Evolutionary conservation across 2,329 filamentous ascomycete species (phyloP), one percentile per base, ranked within the genome.

Genomic region (Fusarium setosum): DNA sequence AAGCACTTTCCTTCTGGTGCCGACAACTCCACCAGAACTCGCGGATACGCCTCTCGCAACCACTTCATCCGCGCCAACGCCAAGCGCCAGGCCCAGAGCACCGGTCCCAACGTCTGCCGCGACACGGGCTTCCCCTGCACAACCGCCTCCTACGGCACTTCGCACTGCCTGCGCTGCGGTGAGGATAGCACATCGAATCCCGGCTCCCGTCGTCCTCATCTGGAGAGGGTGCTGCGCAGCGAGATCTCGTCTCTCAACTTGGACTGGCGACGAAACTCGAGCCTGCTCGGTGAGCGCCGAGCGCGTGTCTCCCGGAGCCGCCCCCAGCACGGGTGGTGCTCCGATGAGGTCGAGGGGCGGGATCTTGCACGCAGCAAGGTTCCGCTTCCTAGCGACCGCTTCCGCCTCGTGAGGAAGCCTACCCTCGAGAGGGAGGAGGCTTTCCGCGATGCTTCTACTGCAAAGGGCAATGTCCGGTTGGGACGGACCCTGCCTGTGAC

Each of bases 371-470:
- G 69, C 17, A 77, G 75, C 57, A 63, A 70, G 35, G 61, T 77
- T n/a, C 69, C 72, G n/a, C 72, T 81, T 4, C 79, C 80, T 3
- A 73, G 76, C 29, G 80, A 82, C 59, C 59, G 70, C 32, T 68
- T 64, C 13, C 72, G 74, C 13, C 74, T 77, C 23, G 60, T 61
- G n/a, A 75, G 79, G 9, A 73, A 72, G 9, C 82, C 82, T 3
- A 77, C 76, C 1, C 75, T 84, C 20, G 81, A 82, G 62, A 74
- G 82, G 10, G 78, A 84, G 65, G 81, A 83, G 40, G 82, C 82
- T 6, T 84, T 84, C 37, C 74, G 78, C 41, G 80, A 82, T 42
- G 72, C 73, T 5, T 73, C 73, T 18, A 83, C 80, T 0, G 63
- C 73, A 49, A 81, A 77, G 71, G 65, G 63, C 40, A 71, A 71